Conservation (phyloP, 2,329 filamentous ascomycete genomes). For the Lachnellula suecica region DNA sequence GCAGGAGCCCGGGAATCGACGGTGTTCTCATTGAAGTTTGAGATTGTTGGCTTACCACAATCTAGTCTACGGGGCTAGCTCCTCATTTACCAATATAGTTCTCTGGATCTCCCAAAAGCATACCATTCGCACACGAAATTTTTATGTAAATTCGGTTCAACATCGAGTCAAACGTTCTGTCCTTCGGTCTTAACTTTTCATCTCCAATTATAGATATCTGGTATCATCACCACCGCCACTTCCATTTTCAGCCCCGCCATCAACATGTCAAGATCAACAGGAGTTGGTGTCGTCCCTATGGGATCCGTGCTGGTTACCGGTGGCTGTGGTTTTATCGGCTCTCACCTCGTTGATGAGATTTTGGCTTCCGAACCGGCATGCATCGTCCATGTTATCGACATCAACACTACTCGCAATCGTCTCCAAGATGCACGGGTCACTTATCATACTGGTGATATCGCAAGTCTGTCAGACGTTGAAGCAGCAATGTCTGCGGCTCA, state of each 20-base stretch:
- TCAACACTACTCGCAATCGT: neutral
- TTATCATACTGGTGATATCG: neutral
- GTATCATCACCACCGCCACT: neutral
- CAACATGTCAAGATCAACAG: neutral
- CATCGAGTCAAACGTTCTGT: no score
- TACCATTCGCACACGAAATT: no score
- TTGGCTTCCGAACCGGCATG: neutral
- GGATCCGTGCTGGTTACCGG: neutral
- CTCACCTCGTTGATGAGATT: neutral
- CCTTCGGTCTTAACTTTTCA: neutral
- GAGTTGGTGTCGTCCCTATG: neutral
- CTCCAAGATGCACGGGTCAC: neutral
- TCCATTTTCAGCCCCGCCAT: neutral
- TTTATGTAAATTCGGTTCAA: no score
- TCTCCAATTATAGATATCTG: neutral
- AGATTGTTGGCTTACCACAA: no score
- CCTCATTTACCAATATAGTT: no score
- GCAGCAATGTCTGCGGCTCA: neutral
- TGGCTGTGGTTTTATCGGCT: neutral
- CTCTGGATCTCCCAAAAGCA: no score
- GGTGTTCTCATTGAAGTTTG: no score
- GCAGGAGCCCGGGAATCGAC: no score
- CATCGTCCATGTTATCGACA: neutral
- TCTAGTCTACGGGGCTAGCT: no score
- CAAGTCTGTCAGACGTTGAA: neutral